These are phyloP conservation scores for Bipolaris bicolor DNA, from an alignment of 2,329 filamentous ascomycete species.

Conservation along the genomic window DNA sequence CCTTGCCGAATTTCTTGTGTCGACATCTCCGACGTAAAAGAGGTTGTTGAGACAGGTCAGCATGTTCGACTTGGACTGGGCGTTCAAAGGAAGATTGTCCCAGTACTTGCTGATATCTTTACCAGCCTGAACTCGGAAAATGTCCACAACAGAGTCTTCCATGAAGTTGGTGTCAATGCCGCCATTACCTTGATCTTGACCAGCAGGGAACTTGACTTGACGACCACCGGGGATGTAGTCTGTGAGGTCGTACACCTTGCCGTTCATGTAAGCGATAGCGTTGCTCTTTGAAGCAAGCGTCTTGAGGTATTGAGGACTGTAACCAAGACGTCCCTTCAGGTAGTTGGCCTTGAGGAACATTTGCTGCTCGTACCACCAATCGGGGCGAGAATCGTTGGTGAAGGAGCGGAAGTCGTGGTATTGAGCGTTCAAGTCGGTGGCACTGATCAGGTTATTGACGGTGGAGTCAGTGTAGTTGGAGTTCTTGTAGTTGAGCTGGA, in stretches of 20 bases:
- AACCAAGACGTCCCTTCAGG: conserved; percentile 87
- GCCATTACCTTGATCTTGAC: conserved; percentile 54
- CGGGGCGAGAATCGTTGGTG: conserved; percentile 79
- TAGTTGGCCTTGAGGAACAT: conserved; percentile 76
- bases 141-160: conserved; percentile 71
- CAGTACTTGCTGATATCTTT: conserved; percentile 83
- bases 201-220: conserved; percentile 60
- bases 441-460: conserved; percentile 67
- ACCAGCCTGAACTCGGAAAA: conserved; percentile 80
- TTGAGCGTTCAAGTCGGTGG: conserved; percentile 71
- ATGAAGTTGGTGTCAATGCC: conserved; percentile 74
- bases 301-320: conserved; percentile 76
- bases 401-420: conserved; percentile 95
- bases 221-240: conserved; percentile 80
- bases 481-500: conserved; percentile 83
- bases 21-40: conserved; percentile 90
- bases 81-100: conserved; percentile 69
- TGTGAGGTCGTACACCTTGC: conserved; percentile 86
- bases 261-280: conserved; percentile 78
- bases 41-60: conserved; percentile 86
- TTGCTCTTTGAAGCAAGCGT: conserved; percentile 70
- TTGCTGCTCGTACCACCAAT: conserved; percentile 95
- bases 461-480: conserved; percentile 70
- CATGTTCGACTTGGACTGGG: conserved; percentile 69
- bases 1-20: conserved; percentile 83